Evolutionary conservation across 2,329 filamentous ascomycete genomes (phyloP), one percentile per base, ranked within the genome.

Genomic region (Fusarium mundagurra): DNA sequence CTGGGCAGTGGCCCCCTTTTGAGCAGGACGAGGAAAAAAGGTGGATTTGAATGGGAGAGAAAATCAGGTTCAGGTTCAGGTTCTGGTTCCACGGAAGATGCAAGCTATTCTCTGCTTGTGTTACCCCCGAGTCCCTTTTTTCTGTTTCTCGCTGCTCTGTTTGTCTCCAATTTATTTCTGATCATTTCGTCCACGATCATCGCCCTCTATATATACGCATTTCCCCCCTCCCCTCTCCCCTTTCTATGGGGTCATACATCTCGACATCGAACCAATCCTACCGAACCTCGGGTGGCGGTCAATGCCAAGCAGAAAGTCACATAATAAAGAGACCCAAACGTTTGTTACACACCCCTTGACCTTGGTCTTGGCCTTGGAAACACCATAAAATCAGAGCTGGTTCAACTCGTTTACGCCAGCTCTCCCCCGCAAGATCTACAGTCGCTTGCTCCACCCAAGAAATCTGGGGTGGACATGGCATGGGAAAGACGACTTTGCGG

Each of bases 261-360:
- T 67, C 45, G 43, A 63, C 59, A 68, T 72, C 65, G 45, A 47
- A 50, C 75, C 76, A 77, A 77, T 77, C 63, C 72, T 17, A 16
- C 62, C 61, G 70, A 78, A 63, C 77, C 77, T 77, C 74, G 77
- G 77, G 71, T 78, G 76, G 73, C 75, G 76, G 73, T 43, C 63
- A 50, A 64, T 41, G 67, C 67, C 68, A 61, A 71, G 61, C 17
- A 64, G 34, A 43, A 38, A 43, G 50, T 22, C 38, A 57, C 43
- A 44, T 45, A 59, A 44, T 45, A 59, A 43, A 62, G 33, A 36
- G n/a, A 41, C 16, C 47, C 47, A 50, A 33, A 50, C 29, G 47
- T 33, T n/a, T 33, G 18, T 8, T 50, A 50, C 50, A 53, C 50
- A 36, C 50, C 50, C 50, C 50, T 53, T 36, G 50, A 31, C 11